Percentiles rank a stretch among this genome's conserved stretches.
These are phyloP conservation scores for Scheffersomyces stipitis DNA, from an alignment of 805 yeast species.

Conservation along the genomic window DNA sequence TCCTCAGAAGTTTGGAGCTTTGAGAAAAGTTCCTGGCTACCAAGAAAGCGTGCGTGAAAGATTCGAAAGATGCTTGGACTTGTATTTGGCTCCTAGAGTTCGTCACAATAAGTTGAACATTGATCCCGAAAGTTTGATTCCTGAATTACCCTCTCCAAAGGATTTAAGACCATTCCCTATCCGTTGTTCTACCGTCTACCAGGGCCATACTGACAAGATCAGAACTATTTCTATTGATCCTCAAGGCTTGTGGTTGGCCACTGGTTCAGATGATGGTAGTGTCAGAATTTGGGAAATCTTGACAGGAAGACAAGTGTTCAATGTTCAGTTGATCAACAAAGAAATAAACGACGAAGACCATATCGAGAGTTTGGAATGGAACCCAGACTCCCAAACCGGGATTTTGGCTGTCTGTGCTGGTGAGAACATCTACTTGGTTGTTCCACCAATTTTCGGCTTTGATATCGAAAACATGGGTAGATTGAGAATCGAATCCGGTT, in stretches of 20 bases:
- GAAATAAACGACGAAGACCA: conserved; percentile 67
- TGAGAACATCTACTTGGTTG: conserved; percentile 70
- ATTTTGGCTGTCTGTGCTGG: conserved; percentile 84
- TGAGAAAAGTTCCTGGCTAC: conserved; percentile 94
- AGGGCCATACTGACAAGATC: conserved; percentile 81
- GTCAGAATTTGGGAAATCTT: conserved; percentile 95
- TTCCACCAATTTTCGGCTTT: conserved; percentile 90
- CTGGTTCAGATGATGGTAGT: conserved; percentile 96
- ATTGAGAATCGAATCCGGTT: conserved; percentile 81
- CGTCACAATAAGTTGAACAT: conserved; percentile 87
- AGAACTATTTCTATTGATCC: conserved; percentile 86
- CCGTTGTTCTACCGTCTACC: conserved; percentile 75
- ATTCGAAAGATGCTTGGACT: conserved; percentile 90
- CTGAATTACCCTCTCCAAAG: conserved; percentile 94
- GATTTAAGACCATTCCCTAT: conserved; percentile 97
- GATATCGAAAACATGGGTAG: conserved; percentile 81
- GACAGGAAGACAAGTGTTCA: conserved; percentile 91
- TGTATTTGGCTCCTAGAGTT: conserved; percentile 94
- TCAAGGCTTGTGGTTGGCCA: conserved; percentile 90
- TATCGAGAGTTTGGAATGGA: conserved; percentile 84
- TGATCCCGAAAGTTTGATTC: conserved; percentile 94
- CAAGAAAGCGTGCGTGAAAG: conserved; percentile 81
- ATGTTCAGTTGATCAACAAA: conserved; percentile 50
- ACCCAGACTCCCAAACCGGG: conserved; percentile 74
- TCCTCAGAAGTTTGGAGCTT: conserved; percentile 77